phyloP scores from a whole-genome alignment of 805 yeast species.

The Metschnikowia noctiluminum region DNA sequence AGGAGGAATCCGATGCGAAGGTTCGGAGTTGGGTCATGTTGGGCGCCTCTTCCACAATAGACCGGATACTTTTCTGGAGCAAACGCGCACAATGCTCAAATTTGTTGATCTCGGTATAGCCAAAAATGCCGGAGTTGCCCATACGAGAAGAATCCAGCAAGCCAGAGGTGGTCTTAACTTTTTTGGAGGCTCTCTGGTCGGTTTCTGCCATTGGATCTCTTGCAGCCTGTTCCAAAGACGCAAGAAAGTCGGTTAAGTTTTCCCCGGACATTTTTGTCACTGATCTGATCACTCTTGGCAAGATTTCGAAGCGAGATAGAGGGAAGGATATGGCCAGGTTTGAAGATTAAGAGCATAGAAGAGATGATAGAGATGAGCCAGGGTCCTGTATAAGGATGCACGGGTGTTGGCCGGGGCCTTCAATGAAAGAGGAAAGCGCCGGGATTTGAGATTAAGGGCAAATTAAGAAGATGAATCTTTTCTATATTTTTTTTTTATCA shows the following conservation, averaged over 20 bases:
- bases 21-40: conserved; percentile 40
- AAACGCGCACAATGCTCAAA: conserved; percentile 38
- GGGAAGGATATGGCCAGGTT: neutral
- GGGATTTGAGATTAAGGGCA: too few species aligned
- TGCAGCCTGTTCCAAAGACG: conserved; percentile 4
- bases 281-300: neutral
- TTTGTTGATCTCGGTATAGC: conserved; percentile 37
- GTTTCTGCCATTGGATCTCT: neutral
- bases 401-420: too few species aligned
- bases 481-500: too few species aligned
- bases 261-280: neutral
- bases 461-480: too few species aligned
- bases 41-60: conserved; percentile 51
- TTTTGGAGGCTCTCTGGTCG: conserved; percentile 1
- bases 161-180: conserved; percentile 2
- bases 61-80: conserved; percentile 41
- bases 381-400: too few species aligned
- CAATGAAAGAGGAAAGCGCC: too few species aligned
- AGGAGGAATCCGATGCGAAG: conserved; percentile 27
- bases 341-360: too few species aligned
- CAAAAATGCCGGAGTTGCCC: conserved; percentile 15
- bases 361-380: too few species aligned
- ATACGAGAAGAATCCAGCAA: conserved; percentile 2
- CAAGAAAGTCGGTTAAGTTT: conserved; percentile 1
- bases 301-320: neutral